Evolutionary conservation across 176 grass and related monocot species (phyloP), one percentile per base, ranked within the genome.

Genomic region (Sorghum bicolor): DNA sequence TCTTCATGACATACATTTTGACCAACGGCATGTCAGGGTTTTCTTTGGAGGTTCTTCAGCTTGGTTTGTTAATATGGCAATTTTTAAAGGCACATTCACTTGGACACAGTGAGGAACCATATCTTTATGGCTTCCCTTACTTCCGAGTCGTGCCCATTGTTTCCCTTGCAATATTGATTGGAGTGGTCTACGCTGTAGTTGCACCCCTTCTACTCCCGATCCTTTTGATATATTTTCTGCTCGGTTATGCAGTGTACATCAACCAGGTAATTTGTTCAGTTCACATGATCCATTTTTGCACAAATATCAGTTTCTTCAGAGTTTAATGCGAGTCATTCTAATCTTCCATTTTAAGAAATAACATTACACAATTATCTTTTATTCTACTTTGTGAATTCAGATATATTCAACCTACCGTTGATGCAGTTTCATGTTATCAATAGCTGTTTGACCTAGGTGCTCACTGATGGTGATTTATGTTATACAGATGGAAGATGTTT

Each of bases 1-100:
- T 97, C 92, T 97, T 97, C 77, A 94, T 97, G 80, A 97, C 92
- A 47, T 94, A 97, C 83, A 97, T 97, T 76, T 88, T 94, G 87
- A 97, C 94, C 5, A 88, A 97, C 16, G 92, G 92, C 43, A 92
- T 94, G 90, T 94, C 94, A 76, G 94, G 92, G 74, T 97, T 97
- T 85, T 97, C 94, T 13, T 89, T 94, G 45, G 94, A 97, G 73
- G 77, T 88, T 90, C 89, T 97, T 79, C 94, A 97, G 80, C 29
- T 97, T 85, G 91, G 92, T 69, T 85, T 97, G 44, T 82, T 97
- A 28, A 87, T 47, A 34, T 92, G 85, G 92, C 89, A 94, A 28
- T 88, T 94, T 73, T 64, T 94, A 58, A 94, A 85, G 73, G 48
- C 40, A 5, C 72, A 34, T 85, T 80, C 72, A 24, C 33, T 87